Evolutionary conservation across 306 rosid species (phyloP).

Genomic region (Acacia crassicarpa): DNA sequence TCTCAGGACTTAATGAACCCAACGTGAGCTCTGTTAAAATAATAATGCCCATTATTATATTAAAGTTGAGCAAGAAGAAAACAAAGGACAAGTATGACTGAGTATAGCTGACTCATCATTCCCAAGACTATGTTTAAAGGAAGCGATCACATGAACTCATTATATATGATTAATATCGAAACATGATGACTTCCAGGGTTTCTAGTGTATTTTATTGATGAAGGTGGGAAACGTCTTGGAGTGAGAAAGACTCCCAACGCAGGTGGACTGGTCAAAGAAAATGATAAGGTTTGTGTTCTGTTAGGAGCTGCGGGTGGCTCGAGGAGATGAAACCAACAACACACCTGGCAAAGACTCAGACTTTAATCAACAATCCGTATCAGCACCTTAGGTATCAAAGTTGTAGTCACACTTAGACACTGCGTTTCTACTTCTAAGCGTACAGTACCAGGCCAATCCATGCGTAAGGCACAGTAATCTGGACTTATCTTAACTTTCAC

Average conservation of each 20-base stretch:
- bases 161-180: constrained; percentile 13
- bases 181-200: constrained; percentile 33
- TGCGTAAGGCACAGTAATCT: neutral
- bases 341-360: neutral
- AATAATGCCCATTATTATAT: constrained; percentile 5
- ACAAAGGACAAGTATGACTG: constrained; percentile 11
- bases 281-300: constrained; percentile 1
- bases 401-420: neutral
- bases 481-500: neutral
- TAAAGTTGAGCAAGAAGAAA: constrained; percentile 1
- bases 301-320: constrained; percentile 57
- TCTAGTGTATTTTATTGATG: constrained; percentile 2
- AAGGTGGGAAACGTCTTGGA: neutral
- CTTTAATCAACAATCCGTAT: neutral
- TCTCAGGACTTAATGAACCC: neutral
- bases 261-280: constrained; percentile 40
- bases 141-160: constrained; percentile 43
- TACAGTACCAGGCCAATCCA: neutral
- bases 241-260: constrained; percentile 24
- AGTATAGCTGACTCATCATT: constrained; percentile 13
- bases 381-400: neutral
- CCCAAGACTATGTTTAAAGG: constrained; percentile 26
- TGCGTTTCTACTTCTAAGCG: neutral
- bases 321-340: constrained; percentile 41
- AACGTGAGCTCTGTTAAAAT: neutral